Evolutionary conservation across 2,329 filamentous ascomycete genomes (phyloP), one percentile per base, ranked within the genome.

Genomic region (Shiraia sp.): DNA sequence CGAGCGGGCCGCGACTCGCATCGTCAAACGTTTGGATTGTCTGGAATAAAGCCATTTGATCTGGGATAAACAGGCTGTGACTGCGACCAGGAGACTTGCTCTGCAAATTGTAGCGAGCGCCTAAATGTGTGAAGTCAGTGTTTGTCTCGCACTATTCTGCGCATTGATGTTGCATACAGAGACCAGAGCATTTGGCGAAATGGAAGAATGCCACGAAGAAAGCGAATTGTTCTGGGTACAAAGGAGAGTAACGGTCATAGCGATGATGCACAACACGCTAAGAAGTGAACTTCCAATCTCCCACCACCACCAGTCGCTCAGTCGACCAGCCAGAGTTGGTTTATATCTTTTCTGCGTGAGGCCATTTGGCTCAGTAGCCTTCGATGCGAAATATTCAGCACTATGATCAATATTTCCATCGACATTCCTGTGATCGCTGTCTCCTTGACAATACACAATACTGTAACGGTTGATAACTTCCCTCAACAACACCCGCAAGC

Each of bases 271-370:
- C n/a, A 31, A 9, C 9, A 38, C 6, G 16, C 41, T 44, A 7
- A 44, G 24, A 13, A 44, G 28, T 14, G 40, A 24, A 24, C 41
- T 44, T 34, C 28, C 41, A 16, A 44, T 14, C 24, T 40, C 30
- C 36, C 41, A 44, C 41, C 41, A 44, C 41, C 36, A 44, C 41
- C 41, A 44, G 26, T 44, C 36, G 32, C 32, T 27, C 13, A 40
- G 23, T 9, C 34, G 32, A 30, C 38, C 27, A 14, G 28, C 8
- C 8, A 10, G 22, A 28, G 38, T 16, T 5, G 28, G 15, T 10
- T 32, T 12, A 12, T 16, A n/a, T 3, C 14, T 9, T 32, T 12
- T 15, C 32, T 25, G n/a, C n/a, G n/a, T n/a, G n/a, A n/a, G n/a
- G n/a, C n/a, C n/a, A n/a, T n/a, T n/a, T n/a, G n/a, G n/a, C n/a